These are phyloP conservation scores for Dioscorea dumetorum DNA, from an alignment of 106 monocot species.

Conservation along the genomic window DNA sequence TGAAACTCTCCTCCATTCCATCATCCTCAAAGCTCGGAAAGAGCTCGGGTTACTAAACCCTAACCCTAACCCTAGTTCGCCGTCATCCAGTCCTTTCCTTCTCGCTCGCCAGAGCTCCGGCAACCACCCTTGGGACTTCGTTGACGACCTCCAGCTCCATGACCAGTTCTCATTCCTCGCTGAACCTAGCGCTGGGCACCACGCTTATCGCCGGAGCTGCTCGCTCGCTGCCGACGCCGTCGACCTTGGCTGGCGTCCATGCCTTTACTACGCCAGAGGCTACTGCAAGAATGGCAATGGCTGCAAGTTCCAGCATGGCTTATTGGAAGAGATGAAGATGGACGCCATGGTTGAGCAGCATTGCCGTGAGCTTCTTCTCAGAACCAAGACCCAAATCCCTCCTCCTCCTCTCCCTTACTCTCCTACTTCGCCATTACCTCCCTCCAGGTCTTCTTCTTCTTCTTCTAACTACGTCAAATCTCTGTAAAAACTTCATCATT, in stretches of 20 bases:
- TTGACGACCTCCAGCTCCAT: conserved; percentile 63
- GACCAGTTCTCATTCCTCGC: conserved; percentile 68
- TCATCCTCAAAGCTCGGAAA: conserved; percentile 66
- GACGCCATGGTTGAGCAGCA: conserved; percentile 51
- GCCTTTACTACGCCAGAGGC: conserved; percentile 80
- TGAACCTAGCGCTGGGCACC: conserved; percentile 29
- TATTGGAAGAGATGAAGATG: conserved; percentile 49
- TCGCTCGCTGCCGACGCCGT: conserved; percentile 20
- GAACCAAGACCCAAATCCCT: conserved; percentile 53
- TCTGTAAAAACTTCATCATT: too few species aligned
- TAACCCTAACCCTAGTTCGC: conserved; percentile 17
- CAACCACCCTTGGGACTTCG: conserved; percentile 17
- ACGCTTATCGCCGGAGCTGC: conserved; percentile 41
- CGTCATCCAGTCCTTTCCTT: conserved; percentile 22
- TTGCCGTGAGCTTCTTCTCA: conserved; percentile 63
- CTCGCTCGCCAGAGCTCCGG: conserved; percentile 36
- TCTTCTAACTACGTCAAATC: too few species aligned
- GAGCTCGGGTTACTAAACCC: conserved; percentile 56
- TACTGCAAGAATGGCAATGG: conserved; percentile 86
- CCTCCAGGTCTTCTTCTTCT: too few species aligned
- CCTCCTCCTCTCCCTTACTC: conserved; percentile 38
- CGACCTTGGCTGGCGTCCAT: conserved; percentile 62
- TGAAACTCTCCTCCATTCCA: conserved; percentile 66
- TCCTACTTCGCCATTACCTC: conserved; percentile 12
- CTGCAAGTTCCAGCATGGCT: conserved; percentile 71